Base-by-base conservation (phyloP, 2,329 filamentous ascomycete genomes). In the Dryadomyces quercivorus region DNA sequence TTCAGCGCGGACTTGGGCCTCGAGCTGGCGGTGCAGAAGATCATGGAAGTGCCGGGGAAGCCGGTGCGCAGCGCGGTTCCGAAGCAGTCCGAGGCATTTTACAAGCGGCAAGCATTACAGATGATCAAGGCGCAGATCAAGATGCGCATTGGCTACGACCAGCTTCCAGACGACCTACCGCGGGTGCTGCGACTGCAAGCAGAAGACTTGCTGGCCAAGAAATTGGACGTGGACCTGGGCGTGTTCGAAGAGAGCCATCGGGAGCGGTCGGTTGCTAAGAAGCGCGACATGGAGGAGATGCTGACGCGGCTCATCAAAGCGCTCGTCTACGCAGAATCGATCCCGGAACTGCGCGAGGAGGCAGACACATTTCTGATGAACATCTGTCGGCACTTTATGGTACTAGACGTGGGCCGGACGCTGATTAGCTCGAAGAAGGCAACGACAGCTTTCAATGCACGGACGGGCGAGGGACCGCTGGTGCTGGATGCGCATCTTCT, bases 51-150 rank as follows among this genome's bases (percentile, higher is more conserved):
- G 1, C 84, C 88, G 0, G 92, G 55, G 38, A 59, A 86, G 76
- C 67, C 70, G 3, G 80, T 77, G 53, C 54, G 46, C 12, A 71
- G 67, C 16, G 70, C 66, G 42, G 54, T 63, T 6, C 70, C 71
- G 56, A 86, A 85, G 61, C 82, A 86, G 40, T 72, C 73, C 31
- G 92, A 97, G 63, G 73, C 74, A 0, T 93, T 88, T 66, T 95
- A 98, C 74, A 97, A 97, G 71, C 86, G 87, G 64, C 90, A 98
- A 69, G 88, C 94, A 0, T 82, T 96, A 61, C 84, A 90, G 57
- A 77, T 97, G 62, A 83, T 98, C 63, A 89, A 86, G 60, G 80
- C 90, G 0, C 91, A 97, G 63, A 75, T 95, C 52, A 98, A 97
- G 71, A 75, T 98, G 36, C 82, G 92, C 54, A 86, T 98, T 55